Evolutionary conservation across 768 basidiomycete species (phyloP).

Genomic region (Ramaria rubella): DNA sequence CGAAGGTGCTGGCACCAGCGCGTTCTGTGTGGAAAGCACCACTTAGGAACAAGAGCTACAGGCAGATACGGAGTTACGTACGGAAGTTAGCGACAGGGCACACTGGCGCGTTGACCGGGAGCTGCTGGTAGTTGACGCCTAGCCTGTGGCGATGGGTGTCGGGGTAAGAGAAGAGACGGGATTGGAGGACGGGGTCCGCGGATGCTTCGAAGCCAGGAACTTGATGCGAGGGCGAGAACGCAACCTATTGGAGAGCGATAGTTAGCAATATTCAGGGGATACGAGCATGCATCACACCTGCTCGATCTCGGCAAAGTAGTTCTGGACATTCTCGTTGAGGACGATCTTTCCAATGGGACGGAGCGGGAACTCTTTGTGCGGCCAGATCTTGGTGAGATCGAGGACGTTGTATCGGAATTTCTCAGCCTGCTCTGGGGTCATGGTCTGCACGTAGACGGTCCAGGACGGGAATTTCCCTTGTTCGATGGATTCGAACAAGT

Average conservation of each 20-base stretch:
- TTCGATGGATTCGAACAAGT: conserved; percentile 79
- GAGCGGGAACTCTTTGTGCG: conserved; percentile 83
- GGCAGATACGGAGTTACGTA: background rate
- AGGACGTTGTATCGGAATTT: conserved; percentile 84
- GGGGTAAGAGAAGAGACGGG: conserved; percentile 91
- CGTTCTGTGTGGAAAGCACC: conserved; percentile 38
- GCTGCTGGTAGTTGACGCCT: conserved; percentile 69
- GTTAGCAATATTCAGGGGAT: conserved; percentile 24
- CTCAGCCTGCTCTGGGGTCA: conserved; percentile 90
- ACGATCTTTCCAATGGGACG: conserved; percentile 83
- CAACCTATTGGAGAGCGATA: conserved; percentile 37
- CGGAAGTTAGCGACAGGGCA: conserved; percentile 79
- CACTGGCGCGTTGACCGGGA: conserved; percentile 81
- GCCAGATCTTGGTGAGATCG: conserved; percentile 89
- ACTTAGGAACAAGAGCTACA: background rate
- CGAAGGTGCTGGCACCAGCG: conserved; percentile 60
- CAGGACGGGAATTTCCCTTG: conserved; percentile 74
- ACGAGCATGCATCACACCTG: conserved; percentile 64
- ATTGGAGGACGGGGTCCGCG: conserved; percentile 89
- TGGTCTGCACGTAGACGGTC: conserved; percentile 91
- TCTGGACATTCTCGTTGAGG: conserved; percentile 68
- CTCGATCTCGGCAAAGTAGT: conserved; percentile 95
- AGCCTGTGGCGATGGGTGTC: conserved; percentile 85
- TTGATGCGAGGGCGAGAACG: conserved; percentile 85
- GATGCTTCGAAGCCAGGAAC: conserved; percentile 87